Evolutionary conservation across 441 rosid genomes (phyloP).

Genomic region (Flueggea neowawraea): DNA sequence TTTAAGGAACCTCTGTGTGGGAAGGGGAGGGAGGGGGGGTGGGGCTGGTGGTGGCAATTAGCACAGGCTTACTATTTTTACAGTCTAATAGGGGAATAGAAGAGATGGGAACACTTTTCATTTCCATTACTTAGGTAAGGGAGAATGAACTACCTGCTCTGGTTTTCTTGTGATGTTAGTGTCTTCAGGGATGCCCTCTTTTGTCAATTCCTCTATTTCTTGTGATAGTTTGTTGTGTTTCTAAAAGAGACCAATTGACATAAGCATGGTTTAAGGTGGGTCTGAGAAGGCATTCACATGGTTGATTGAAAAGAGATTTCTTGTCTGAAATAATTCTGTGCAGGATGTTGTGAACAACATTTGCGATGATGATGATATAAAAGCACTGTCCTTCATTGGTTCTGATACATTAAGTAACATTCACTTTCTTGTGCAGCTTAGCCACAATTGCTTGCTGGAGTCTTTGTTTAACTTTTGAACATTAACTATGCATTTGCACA

Average conservation of each 20-base stretch:
- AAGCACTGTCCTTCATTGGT: conserved; percentile 22
- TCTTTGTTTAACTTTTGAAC: background rate
- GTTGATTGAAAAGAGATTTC: background rate
- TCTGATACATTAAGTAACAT: conserved; percentile 18
- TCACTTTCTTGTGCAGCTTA: background rate
- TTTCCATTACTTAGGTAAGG: too few species aligned
- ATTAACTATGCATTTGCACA: too few species aligned
- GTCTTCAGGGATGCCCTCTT: too few species aligned
- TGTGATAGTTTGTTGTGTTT: too few species aligned
- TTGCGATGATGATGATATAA: conserved; percentile 26
- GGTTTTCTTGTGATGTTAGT: too few species aligned
- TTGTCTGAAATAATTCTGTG: conserved; percentile 2
- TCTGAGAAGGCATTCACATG: background rate
- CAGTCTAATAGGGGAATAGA: too few species aligned
- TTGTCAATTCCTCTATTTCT: background rate
- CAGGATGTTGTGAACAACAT: conserved; percentile 25
- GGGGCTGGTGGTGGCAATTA: too few species aligned
- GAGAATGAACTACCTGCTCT: too few species aligned
- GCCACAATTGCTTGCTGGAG: background rate
- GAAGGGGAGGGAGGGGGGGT: too few species aligned
- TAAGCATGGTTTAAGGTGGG: conserved; percentile 1
- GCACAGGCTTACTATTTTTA: too few species aligned
- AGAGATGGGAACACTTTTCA: too few species aligned
- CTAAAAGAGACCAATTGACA: background rate
- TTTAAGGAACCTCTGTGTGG: too few species aligned